Conservation (phyloP, 345 rosid genomes). For the Eucalyptus fibrosa region DNA sequence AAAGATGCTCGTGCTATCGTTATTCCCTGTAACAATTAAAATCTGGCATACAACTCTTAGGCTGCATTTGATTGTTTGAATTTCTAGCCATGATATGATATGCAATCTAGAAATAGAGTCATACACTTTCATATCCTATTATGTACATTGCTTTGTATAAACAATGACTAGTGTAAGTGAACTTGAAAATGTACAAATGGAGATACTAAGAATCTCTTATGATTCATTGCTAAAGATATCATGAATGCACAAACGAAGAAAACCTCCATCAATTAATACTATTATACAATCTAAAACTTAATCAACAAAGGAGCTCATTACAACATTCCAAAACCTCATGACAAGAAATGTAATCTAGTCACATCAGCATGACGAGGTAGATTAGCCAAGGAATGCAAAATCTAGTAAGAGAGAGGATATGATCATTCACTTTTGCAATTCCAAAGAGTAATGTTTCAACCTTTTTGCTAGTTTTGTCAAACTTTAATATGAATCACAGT, state of each 20-base stretch:
- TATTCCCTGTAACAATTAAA: not conserved
- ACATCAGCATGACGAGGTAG: rapidly evolving
- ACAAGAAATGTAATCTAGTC: not conserved
- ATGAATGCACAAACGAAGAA: rapidly evolving
- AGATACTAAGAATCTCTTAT: too few relatives aligned
- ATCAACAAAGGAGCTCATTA: not conserved
- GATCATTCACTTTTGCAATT: not conserved
- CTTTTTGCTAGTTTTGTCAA: too few relatives aligned
- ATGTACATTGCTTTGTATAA: too few relatives aligned
- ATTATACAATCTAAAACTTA: not conserved
- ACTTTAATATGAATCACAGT: too few relatives aligned
- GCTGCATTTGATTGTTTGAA: rapidly evolving
- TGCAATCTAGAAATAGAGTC: too few relatives aligned
- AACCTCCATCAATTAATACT: too few relatives aligned
- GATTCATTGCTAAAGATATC: too few relatives aligned
- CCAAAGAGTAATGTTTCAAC: not conserved
- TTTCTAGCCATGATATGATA: not conserved
- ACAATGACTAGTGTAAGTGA: too few relatives aligned
- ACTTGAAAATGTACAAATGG: too few relatives aligned
- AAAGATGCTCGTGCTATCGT: not conserved
- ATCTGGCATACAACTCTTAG: not conserved
- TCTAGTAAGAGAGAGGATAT: not conserved
- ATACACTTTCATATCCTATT: not conserved
- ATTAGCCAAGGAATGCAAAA: not conserved
- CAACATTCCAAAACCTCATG: not conserved